A percentile compares a stretch with the other conserved stretches of the same genome.
Conservation (phyloP, 169 alveolate species). For the Cryptosporidium viatorum region DNA sequence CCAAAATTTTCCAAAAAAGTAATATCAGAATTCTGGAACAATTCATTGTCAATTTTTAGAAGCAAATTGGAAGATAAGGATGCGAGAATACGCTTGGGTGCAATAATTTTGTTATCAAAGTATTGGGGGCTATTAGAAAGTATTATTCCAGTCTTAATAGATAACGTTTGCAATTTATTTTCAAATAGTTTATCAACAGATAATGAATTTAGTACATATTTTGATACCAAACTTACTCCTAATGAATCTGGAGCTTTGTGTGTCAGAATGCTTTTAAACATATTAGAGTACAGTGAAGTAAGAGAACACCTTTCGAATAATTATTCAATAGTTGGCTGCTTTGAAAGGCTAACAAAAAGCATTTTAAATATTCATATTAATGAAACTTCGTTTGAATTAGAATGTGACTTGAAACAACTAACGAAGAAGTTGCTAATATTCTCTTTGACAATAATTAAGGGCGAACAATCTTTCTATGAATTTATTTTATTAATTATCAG, state of each 20-base stretch:
- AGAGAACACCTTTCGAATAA: conserved; percentile 16
- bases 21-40: conserved; percentile 35
- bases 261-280: background rate
- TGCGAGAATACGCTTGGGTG: background rate
- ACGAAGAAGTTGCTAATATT: background rate
- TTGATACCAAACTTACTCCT: background rate
- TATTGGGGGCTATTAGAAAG: conserved; percentile 13
- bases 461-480: background rate
- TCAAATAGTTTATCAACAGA: background rate
- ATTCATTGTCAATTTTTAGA: background rate
- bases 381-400: background rate
- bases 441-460: background rate
- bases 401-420: background rate
- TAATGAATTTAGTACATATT: background rate
- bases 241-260: background rate
- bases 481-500: background rate
- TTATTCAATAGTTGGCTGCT: background rate
- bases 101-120: background rate
- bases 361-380: background rate
- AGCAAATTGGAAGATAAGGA: background rate
- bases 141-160: background rate
- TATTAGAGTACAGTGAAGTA: conserved; percentile 2
- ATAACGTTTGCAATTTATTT: background rate
- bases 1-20: conserved; percentile 14
- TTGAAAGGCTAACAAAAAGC: background rate